Percentiles rank a stretch among this genome's conserved stretches.
These are phyloP conservation scores for Agapanthus africanus DNA, from an alignment of 106 monocot genomes.

Conservation along the genomic window DNA sequence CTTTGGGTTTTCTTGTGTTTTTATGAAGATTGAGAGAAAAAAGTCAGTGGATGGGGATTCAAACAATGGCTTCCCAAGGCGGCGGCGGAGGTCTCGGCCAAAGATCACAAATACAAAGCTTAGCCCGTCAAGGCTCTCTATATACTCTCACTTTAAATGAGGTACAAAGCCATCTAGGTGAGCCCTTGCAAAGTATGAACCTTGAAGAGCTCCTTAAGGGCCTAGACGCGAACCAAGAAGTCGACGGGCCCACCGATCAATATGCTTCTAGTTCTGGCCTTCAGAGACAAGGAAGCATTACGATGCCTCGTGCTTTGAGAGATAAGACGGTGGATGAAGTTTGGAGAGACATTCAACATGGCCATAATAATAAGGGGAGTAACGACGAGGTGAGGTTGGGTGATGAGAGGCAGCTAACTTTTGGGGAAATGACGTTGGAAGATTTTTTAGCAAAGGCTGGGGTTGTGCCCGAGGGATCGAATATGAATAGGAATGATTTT, in stretches of 20 bases:
- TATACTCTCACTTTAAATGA: slow-evolving; percentile 67
- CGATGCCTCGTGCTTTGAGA: slow-evolving; percentile 39
- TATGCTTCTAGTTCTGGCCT: slow-evolving; percentile 31
- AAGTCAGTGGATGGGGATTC: slow-evolving; percentile 30
- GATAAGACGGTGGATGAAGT: slow-evolving; percentile 84
- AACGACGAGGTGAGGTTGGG: slow-evolving; percentile 1
- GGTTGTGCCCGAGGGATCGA: slow-evolving; percentile 31
- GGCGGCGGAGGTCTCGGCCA: slow-evolving; percentile 34
- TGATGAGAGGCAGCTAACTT: slow-evolving; percentile 46
- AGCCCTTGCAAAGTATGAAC: slow-evolving; percentile 79
- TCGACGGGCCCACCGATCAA: slow-evolving; percentile 14
- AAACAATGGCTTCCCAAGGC: slow-evolving; percentile 46
- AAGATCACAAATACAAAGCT: slow-evolving; percentile 24
- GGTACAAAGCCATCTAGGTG: slow-evolving; percentile 61
- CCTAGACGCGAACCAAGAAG: slow-evolving; percentile 30
- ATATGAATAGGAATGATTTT: neutral
- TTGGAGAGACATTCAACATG: slow-evolving; percentile 63
- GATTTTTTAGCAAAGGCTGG: slow-evolving; percentile 75
- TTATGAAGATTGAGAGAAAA: neutral
- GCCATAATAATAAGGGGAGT: slow-evolving; percentile 3
- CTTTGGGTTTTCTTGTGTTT: neutral
- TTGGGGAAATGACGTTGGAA: slow-evolving; percentile 88
- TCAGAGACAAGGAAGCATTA: slow-evolving; percentile 51
- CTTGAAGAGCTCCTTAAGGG: slow-evolving; percentile 68
- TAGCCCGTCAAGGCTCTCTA: slow-evolving; percentile 55